phyloP scores from a whole-genome alignment of 2,329 filamentous ascomycete species.

The Apiospora arundinis region DNA sequence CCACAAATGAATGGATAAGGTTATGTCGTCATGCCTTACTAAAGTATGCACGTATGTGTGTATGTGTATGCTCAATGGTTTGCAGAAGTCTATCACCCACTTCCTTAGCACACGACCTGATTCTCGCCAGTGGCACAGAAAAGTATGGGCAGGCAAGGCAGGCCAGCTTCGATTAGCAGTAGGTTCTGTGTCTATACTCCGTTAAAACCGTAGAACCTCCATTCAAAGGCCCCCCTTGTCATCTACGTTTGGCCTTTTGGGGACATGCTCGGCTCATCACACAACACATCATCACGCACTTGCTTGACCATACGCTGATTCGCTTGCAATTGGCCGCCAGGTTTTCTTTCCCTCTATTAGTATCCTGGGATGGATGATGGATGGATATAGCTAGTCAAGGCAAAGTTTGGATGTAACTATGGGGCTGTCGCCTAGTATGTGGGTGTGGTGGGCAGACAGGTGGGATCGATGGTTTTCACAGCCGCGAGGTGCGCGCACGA shows the following conservation, averaged over 20 bases:
- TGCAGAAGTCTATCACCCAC: background rate
- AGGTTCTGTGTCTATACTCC: background rate
- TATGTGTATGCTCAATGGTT: conserved; percentile 16
- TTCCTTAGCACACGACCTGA: background rate
- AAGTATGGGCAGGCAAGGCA: background rate
- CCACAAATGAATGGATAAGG: background rate
- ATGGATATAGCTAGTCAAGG: background rate
- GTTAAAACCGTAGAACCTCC: background rate
- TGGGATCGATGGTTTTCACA: conserved; percentile 10
- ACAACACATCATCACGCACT: conserved; percentile 10
- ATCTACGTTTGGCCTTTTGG: background rate
- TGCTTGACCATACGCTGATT: background rate
- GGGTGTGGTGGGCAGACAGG: background rate
- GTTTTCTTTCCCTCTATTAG: conserved; percentile 29
- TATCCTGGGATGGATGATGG: background rate
- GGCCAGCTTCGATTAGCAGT: background rate
- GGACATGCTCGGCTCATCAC: background rate
- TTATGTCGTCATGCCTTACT: background rate
- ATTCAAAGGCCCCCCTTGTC: background rate
- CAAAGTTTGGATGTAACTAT: background rate
- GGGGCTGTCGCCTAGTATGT: conserved; percentile 14
- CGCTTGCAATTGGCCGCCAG: conserved; percentile 29
- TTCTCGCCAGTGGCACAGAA: background rate
- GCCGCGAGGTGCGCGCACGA: conserved; percentile 16
- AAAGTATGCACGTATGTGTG: background rate